Evolutionary conservation across 352 stramenopile species (phyloP).

Genomic region (Peronospora farinosa): DNA sequence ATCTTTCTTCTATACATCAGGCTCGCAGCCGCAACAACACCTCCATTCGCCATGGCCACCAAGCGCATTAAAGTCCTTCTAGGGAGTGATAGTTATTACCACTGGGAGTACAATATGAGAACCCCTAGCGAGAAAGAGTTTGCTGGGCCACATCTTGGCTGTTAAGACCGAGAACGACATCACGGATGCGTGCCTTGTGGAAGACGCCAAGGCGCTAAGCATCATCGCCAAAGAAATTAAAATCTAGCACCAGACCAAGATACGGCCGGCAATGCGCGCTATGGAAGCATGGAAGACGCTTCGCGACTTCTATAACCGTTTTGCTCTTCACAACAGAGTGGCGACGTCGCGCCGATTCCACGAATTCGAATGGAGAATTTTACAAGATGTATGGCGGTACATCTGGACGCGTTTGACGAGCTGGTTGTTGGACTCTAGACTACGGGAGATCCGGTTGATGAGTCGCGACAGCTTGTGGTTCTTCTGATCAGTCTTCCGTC

Average conservation of each 20-base stretch:
- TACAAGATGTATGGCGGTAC: too few species aligned
- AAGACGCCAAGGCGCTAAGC: conserved; percentile 21
- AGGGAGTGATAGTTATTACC: too few species aligned
- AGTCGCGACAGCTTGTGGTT: conserved; percentile 24
- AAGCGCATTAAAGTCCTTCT: too few species aligned
- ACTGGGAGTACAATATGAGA: too few species aligned
- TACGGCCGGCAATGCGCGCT: conserved; percentile 4
- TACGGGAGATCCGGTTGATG: conserved; percentile 5
- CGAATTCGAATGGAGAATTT: conserved; percentile 24
- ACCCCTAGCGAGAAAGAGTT: conserved; percentile 8
- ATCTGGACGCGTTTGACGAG: too few species aligned
- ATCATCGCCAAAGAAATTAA: conserved; percentile 24
- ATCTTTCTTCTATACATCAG: too few species aligned
- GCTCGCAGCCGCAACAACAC: too few species aligned
- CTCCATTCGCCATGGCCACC: too few species aligned
- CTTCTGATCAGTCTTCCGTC: conserved; percentile 21
- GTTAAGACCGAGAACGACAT: conserved; percentile 12
- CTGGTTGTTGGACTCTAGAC: too few species aligned
- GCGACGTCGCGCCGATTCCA: conserved; percentile 17
- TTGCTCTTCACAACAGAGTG: conserved; percentile 26
- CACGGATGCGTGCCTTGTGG: conserved; percentile 13
- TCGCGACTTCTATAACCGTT: conserved; percentile 20
- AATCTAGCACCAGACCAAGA: conserved; percentile 16
- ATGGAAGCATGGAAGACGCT: conserved; percentile 17
- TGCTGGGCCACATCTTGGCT: conserved; percentile 1